Evolutionary conservation across 208 protist genomes (phyloP).

Genomic region (Pavlovales sp.): DNA sequence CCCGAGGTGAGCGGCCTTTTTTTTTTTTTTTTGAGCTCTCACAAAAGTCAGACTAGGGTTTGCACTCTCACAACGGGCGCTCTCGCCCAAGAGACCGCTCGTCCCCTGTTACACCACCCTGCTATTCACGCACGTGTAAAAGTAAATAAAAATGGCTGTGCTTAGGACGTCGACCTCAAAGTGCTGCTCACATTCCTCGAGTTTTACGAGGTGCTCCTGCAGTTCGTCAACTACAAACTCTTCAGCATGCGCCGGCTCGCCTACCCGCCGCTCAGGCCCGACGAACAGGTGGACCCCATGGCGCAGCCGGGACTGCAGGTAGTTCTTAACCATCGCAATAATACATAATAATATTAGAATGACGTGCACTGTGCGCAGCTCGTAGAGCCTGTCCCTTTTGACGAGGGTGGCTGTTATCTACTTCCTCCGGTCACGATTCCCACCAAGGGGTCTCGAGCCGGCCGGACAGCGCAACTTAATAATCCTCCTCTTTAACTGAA

Average conservation of each 20-base stretch:
- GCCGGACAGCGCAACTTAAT: no score
- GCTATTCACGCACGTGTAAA: neutral
- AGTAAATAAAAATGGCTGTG: neutral
- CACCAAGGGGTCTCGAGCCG: no score
- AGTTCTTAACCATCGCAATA: no score
- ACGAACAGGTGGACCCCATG: no score
- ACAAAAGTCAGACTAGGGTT: neutral
- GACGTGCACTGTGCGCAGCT: no score
- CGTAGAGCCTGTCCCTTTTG: no score
- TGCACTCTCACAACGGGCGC: no score
- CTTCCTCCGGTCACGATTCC: no score
- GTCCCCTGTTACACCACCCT: conserved; percentile 24
- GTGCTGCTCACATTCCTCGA: conserved; percentile 92
- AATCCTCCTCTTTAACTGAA: no score
- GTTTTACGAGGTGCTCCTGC: conserved; percentile 91
- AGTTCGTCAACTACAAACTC: conserved; percentile 94
- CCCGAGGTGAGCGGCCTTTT: neutral
- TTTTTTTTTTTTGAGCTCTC: neutral
- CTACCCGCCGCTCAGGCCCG: conserved; percentile 69
- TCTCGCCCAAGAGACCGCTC: conserved; percentile 7
- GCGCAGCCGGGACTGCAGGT: no score
- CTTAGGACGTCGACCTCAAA: conserved; percentile 82
- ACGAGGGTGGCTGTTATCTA: no score
- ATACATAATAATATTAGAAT: no score
- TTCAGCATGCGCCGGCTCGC: conserved; percentile 71